Evolutionary conservation across 768 basidiomycete genomes (phyloP).

Genomic region (Calocybe gangraenosa): DNA sequence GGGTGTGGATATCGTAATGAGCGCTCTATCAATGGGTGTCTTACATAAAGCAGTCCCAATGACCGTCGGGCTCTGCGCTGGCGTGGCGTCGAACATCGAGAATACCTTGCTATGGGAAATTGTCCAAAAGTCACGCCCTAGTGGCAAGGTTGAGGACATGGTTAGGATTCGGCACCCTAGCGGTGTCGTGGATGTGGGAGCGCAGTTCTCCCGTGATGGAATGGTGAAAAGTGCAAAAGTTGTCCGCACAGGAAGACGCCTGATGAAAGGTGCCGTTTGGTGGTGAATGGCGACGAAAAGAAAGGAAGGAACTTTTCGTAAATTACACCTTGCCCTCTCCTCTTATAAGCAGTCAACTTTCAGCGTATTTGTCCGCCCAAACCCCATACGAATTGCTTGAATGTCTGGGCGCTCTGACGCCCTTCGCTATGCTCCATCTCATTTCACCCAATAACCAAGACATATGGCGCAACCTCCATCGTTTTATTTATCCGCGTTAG

Average conservation of each 20-base stretch:
- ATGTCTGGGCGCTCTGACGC: background rate
- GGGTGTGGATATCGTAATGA: constrained; percentile 46
- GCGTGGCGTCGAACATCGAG: constrained; percentile 54
- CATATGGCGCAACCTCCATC: background rate
- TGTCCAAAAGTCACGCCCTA: constrained; percentile 25
- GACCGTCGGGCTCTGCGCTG: constrained; percentile 68
- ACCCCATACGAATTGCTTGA: too few relatives aligned
- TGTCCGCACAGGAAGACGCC: constrained; percentile 60
- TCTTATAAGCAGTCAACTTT: too few relatives aligned
- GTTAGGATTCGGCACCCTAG: constrained; percentile 61
- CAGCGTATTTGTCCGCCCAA: too few relatives aligned
- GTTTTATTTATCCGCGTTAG: constrained; percentile 1
- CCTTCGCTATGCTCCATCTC: background rate
- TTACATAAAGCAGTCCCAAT: constrained; percentile 69
- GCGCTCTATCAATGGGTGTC: constrained; percentile 69
- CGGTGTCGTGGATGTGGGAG: constrained; percentile 65
- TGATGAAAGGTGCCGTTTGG: constrained; percentile 71
- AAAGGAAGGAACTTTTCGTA: too few relatives aligned
- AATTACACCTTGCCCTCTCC: too few relatives aligned
- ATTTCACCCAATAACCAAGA: background rate
- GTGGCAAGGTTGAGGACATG: constrained; percentile 19
- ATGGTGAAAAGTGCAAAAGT: constrained; percentile 56
- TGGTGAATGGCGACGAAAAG: constrained; percentile 34
- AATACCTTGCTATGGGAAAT: constrained; percentile 54
- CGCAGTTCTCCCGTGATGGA: constrained; percentile 43